phyloP scores from a whole-genome alignment of 768 basidiomycete species.

The Termitomyces sp. region DNA sequence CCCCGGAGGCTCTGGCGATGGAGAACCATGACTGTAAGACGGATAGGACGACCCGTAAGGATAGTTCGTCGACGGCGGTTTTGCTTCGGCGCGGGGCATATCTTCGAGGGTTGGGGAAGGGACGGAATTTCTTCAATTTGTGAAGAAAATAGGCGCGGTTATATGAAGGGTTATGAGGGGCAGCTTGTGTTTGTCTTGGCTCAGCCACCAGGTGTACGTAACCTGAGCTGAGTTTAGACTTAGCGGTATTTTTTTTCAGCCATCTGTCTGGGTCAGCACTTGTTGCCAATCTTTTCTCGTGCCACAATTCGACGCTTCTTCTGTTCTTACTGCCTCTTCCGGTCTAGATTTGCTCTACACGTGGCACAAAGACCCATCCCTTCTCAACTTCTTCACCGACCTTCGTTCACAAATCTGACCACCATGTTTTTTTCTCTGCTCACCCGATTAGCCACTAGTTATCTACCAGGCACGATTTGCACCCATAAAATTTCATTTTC shows the following conservation, averaged over 20 bases:
- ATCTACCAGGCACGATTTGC: constrained; percentile 7
- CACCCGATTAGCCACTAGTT: neutral
- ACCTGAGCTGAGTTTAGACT: constrained; percentile 27
- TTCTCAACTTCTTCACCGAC: constrained; percentile 6
- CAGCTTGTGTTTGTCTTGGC: constrained; percentile 30
- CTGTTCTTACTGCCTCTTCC: constrained; percentile 10
- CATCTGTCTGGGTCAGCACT: constrained; percentile 20
- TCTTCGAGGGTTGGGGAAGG: constrained; percentile 22
- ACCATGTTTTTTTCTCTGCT: constrained; percentile 3
- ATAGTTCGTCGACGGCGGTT: constrained; percentile 21
- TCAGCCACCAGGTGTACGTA: constrained; percentile 28
- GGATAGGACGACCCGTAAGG: constrained; percentile 28
- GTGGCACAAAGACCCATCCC: constrained; percentile 4
- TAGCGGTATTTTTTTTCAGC: constrained; percentile 12
- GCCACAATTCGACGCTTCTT: constrained; percentile 7
- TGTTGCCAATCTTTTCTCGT: constrained; percentile 12
- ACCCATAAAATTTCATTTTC: constrained; percentile 8
- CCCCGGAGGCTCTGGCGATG: constrained; percentile 19
- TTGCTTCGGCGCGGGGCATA: constrained; percentile 37
- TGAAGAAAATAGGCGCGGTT: constrained; percentile 22
- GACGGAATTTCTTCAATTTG: constrained; percentile 8
- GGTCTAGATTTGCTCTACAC: constrained; percentile 15
- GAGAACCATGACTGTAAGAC: constrained; percentile 22
- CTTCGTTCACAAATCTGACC: neutral
- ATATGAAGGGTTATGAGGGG: constrained; percentile 16